Base-by-base conservation (phyloP, 2,329 filamentous ascomycete species). In the Myriosclerotinia scirpicola region DNA sequence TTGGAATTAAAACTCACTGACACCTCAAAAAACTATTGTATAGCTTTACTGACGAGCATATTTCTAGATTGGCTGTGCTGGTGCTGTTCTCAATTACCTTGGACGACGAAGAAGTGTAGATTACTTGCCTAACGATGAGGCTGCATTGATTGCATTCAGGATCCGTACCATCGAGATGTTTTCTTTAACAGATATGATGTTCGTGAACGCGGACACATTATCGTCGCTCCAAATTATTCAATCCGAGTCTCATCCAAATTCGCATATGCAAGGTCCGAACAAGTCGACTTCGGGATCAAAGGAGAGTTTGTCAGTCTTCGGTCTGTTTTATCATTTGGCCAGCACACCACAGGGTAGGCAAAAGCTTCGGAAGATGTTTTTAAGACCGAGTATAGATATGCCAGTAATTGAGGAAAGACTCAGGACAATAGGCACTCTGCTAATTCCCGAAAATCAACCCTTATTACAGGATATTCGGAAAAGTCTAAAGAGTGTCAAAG, bases 141-240 rank as follows among this genome's bases (percentile, higher is more conserved):
- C 82, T 40, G 81, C 82, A 2, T 76, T 79, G n/a, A 73, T 80
- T 12, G 78, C 85, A 53, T 90, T 90, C 71, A 82, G 81, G 8
- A 81, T 96, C 36, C 81, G 78, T 34, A 83, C 81, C 0, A 78
- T 97, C 14, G 84, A 90, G 73, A 93, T 92, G 86, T 93, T 96
- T 77, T 89, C 84, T 42, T 80, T 97, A 34, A 77, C 78, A 48
- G 76, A 82, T 64, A 80, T 80, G 61, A 92, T 94, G 87, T 92
- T 95, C 73, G 82, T 97, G 71, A 95, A 92, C 71, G 80, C 85
- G 2, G 92, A 97, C 74, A 91, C 93, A 0, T 80, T 98, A 53
- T 79, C 86, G 17, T 93, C 93, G 1, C 83, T 99, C 11, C 94
- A 97, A 73, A 91, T 99, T 38, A 82, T 97, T 36, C 89, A 90